Evolutionary conservation across 2,329 filamentous ascomycete species (phyloP).

Genomic region (Fusarium decemcellulare): DNA sequence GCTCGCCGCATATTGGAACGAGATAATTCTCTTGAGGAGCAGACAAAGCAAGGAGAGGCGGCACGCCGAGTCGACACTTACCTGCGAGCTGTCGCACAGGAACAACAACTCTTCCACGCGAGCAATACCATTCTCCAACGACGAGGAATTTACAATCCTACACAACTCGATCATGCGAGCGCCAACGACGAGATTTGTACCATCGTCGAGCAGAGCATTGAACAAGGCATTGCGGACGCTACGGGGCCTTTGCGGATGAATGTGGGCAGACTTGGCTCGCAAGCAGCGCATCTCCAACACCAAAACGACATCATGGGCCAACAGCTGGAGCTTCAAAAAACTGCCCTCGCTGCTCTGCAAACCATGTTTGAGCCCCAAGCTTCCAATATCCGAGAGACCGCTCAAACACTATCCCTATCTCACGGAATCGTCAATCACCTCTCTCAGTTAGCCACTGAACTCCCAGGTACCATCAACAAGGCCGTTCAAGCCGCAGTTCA

Average conservation of each 20-base stretch:
- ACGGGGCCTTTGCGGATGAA: constrained; percentile 49
- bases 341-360: constrained; percentile 34
- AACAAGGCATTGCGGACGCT: constrained; percentile 52
- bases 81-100: constrained; percentile 44
- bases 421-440: constrained; percentile 41
- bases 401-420: constrained; percentile 41
- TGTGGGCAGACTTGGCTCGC: constrained; percentile 29
- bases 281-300: constrained; percentile 32
- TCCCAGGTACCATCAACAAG: constrained; percentile 45
- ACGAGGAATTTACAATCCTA: not conserved
- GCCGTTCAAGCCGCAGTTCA: constrained; percentile 44
- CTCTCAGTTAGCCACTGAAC: constrained; percentile 43
- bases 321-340: constrained; percentile 46
- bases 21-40: constrained; percentile 44
- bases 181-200: constrained; percentile 45
- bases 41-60: constrained; percentile 38
- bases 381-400: constrained; percentile 33
- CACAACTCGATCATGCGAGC: constrained; percentile 15
- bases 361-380: constrained; percentile 38
- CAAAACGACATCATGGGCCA: constrained; percentile 46
- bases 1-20: constrained; percentile 54
- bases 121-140: constrained; percentile 9
- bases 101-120: constrained; percentile 38
- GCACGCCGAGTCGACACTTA: constrained; percentile 44
- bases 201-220: constrained; percentile 50